These are phyloP conservation scores for Saprolegnia diclina DNA, from an alignment of 352 stramenopile genomes.

Conservation along the genomic window DNA sequence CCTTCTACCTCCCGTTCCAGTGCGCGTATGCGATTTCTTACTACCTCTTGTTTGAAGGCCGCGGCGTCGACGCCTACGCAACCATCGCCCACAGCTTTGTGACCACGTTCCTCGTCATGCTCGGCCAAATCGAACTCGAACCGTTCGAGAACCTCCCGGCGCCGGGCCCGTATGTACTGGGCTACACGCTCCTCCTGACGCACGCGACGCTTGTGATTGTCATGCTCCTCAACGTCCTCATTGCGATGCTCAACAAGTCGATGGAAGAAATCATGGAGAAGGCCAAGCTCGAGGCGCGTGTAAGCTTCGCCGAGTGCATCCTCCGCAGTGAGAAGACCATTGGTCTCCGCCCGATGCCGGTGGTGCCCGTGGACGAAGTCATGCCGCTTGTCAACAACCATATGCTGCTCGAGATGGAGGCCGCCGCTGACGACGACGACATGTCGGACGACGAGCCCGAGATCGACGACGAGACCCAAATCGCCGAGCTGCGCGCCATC, in stretches of 20 bases:
- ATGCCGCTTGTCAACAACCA: no score
- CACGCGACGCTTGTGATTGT: slow-evolving; percentile 12
- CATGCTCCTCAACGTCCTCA: slow-evolving; percentile 17
- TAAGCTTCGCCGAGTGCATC: slow-evolving; percentile 7
- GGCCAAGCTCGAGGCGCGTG: slow-evolving; percentile 2
- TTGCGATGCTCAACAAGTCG: slow-evolving; percentile 21
- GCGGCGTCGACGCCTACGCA: background rate
- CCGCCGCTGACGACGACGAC: no score
- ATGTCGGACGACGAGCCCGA: no score
- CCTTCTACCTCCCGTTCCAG: slow-evolving; percentile 18
- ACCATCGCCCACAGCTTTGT: background rate
- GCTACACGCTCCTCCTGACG: background rate
- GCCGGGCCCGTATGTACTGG: background rate
- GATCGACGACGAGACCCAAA: no score
- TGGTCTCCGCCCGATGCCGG: background rate
- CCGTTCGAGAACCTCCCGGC: background rate
- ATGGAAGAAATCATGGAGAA: background rate
- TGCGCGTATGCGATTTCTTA: slow-evolving; percentile 4
- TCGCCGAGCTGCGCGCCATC: no score
- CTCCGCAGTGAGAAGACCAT: slow-evolving; percentile 3
- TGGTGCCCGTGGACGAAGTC: no score
- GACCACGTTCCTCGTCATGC: slow-evolving; percentile 13
- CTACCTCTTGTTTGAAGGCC: background rate
- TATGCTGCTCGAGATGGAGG: no score
- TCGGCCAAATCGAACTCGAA: slow-evolving; percentile 4